These are phyloP conservation scores for Fennellomyces sp. DNA, from an alignment of 371 early-diverging fungal species.

Conservation along the genomic window DNA sequence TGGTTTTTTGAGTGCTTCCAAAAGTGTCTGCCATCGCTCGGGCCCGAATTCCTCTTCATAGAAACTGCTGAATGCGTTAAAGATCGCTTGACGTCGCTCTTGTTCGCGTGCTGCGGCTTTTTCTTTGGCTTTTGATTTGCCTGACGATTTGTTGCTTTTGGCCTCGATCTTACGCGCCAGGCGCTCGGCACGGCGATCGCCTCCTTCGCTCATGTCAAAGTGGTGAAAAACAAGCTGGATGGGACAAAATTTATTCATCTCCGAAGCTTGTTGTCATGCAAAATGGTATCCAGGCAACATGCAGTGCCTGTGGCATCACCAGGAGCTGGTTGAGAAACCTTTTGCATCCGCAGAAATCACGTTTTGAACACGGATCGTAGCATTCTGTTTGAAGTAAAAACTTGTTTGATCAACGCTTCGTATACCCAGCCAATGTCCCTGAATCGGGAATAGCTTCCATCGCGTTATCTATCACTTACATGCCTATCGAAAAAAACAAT, in stretches of 20 bases:
- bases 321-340: too few species aligned
- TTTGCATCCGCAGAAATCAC: too few species aligned
- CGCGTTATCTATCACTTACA: too few species aligned
- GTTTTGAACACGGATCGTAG: too few species aligned
- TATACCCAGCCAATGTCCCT: too few species aligned
- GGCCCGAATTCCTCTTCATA: slow-evolving; percentile 51
- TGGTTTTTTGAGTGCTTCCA: slow-evolving; percentile 46
- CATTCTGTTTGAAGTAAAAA: too few species aligned
- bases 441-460: too few species aligned
- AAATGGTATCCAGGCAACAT: too few species aligned
- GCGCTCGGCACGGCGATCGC: neutral
- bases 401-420: too few species aligned
- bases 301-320: too few species aligned
- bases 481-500: too few species aligned
- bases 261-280: too few species aligned
- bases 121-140: slow-evolving; percentile 37
- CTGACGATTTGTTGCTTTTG: neutral
- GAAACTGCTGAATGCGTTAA: slow-evolving; percentile 39
- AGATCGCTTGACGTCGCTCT: slow-evolving; percentile 33
- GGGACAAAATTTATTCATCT: neutral
- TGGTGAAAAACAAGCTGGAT: neutral
- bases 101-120: slow-evolving; percentile 35
- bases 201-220: slow-evolving; percentile 1
- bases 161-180: slow-evolving; percentile 2
- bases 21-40: slow-evolving; percentile 53